Evolutionary conservation across 2,329 filamentous ascomycete genomes (phyloP), one percentile per base, ranked within the genome.

Genomic region (Fusarium penzigii): DNA sequence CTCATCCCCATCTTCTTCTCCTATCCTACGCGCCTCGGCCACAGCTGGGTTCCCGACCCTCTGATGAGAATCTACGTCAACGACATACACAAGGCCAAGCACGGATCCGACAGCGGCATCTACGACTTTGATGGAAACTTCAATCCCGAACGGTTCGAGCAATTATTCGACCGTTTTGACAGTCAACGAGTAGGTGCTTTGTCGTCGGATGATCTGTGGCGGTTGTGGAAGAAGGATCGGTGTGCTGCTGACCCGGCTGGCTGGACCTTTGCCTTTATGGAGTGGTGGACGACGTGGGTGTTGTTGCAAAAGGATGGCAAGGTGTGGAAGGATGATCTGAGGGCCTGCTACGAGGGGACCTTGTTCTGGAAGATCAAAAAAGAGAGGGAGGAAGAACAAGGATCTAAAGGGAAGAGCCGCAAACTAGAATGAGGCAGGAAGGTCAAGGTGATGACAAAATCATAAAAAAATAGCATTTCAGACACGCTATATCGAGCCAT

Each of bases 271-370:
- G 44, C 59, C 16, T n/a, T 46, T 2, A 34, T 51, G 61, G 64
- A 65, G 55, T 49, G 62, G 32, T 52, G 56, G 2, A 78, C 78
- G 1, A 82, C 79, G 47, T 63, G 83, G 32, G 69, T 85, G 42
- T 67, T 84, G 3, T 52, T 65, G 75, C 80, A 82, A 2, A 74
- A 76, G 44, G 79, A 85, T 61, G 82, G 82, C 0, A 69, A 71
- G 46, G 75, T 85, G 62, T 72, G 67, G 63, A 85, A 84, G 64
- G 80, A 85, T 40, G 82, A 85, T 3, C 40, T 66, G n/a, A 55
- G 57, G 5, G 60, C 56, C 0, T 57, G 65, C 7, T 66, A 65
- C 10, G 64, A 66, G 25, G 62, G 58, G 16, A 56, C 48, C 16
- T 8, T 61, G n/a, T 59, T 61, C 36, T 61, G 58, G 58, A 55